Conservation (phyloP, 176 grass and related monocot species). For the Eremochloa ophiuroides region DNA sequence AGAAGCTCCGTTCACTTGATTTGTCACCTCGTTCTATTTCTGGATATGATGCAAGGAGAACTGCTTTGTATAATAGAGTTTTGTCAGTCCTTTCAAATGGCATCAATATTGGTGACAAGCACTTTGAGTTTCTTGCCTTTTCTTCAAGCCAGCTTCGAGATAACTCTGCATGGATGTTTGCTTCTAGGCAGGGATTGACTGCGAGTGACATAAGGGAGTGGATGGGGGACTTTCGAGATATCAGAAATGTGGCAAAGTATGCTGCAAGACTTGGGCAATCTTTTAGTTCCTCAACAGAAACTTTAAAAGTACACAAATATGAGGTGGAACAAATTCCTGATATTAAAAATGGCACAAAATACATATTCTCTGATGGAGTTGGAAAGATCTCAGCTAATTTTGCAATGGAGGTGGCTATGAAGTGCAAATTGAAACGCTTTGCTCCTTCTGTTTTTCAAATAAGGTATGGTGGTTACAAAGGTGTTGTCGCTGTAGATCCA, state of each 20-base stretch:
- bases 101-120: conserved; percentile 66
- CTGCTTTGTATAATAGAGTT: conserved; percentile 65
- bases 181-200: conserved; percentile 44
- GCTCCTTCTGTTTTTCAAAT: conserved; percentile 89
- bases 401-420: conserved; percentile 64
- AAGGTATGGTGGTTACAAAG: conserved; percentile 89
- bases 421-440: conserved; percentile 59
- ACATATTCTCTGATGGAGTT: conserved; percentile 90
- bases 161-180: conserved; percentile 97
- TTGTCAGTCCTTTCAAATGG: conserved; percentile 66
- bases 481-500: conserved; percentile 76
- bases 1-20: conserved; percentile 68
- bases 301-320: conserved; percentile 44
- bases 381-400: conserved; percentile 84
- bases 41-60: conserved; percentile 29
- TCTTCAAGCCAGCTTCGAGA: conserved; percentile 96
- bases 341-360: conserved; percentile 42
- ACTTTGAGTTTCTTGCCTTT: conserved; percentile 95
- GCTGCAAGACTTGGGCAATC: conserved; percentile 92
- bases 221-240: conserved; percentile 71
- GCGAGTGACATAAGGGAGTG: conserved; percentile 65
- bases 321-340: conserved; percentile 73
- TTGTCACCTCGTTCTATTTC: conserved; percentile 55
- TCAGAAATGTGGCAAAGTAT: conserved; percentile 95
- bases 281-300: conserved; percentile 82